Evolutionary conservation across 352 stramenopile genomes (phyloP).

Genomic region (Pythium dissimile): DNA sequence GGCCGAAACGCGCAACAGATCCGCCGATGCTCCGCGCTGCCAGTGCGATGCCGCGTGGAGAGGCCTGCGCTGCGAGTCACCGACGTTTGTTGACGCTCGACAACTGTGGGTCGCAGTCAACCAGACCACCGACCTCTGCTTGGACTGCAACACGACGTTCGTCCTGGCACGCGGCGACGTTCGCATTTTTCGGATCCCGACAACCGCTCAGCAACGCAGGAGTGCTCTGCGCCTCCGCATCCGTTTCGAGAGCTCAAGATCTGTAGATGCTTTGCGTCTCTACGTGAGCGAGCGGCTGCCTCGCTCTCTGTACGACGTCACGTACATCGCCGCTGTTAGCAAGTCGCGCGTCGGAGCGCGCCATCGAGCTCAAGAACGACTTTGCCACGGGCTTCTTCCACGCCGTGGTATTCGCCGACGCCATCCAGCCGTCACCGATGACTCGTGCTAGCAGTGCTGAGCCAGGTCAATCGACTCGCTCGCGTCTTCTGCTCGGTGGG

Average conservation of each 20-base stretch:
- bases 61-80: conserved; percentile 57
- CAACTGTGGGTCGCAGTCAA: conserved; percentile 56
- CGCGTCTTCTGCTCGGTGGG: not conserved
- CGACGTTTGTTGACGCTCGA: conserved; percentile 44
- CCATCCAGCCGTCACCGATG: too few relatives aligned
- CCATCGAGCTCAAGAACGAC: conserved; percentile 41
- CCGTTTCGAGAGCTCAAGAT: not conserved
- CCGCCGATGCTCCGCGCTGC: conserved; percentile 26
- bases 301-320: conserved; percentile 75
- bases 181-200: conserved; percentile 58
- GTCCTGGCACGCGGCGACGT: conserved; percentile 44
- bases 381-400: conserved; percentile 68
- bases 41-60: conserved; percentile 60
- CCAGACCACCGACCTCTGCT: conserved; percentile 53
- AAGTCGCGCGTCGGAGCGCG: conserved; percentile 23
- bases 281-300: conserved; percentile 72
- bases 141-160: conserved; percentile 41
- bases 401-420: conserved; percentile 70
- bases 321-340: conserved; percentile 43
- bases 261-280: conserved; percentile 38
- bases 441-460: too few relatives aligned
- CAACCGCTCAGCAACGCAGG: conserved; percentile 39
- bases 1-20: conserved; percentile 1
- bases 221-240: conserved; percentile 37
- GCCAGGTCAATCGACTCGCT: conserved; percentile 33